Evolutionary conservation across 768 basidiomycete genomes (phyloP), one percentile per base, ranked within the genome.

Genomic region (Boletus rex-veris): DNA sequence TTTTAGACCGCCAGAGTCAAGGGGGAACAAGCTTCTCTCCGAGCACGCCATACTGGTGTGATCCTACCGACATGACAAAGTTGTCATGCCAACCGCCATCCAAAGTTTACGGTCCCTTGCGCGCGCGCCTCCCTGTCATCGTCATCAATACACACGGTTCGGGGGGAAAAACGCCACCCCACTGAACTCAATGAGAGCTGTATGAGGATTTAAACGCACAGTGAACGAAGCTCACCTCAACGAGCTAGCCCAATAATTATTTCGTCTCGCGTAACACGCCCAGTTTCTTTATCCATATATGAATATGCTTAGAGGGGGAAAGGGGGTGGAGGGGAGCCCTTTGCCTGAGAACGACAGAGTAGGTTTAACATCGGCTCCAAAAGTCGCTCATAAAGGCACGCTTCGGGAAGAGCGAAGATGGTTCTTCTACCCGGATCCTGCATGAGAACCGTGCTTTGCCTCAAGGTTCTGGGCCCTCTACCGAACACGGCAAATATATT

Each of bases 341-440:
- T 44, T 18, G 44, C 58, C 55, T 60, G 64, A 52, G 64, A 57
- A 61, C 19, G 41, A 30, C 12, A 15, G 42, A 44, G 40, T 21
- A 47, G 39, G 53, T 45, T 30, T 28, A 37, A 28, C 45, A 38
- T 26, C 28, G 50, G 54, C 64, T 35, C 46, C 48, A 52, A 36
- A 19, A 48, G 46, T 50, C 28, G 15, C 42, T 52, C 35, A 38
- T 48, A 41, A 54, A 46, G 47, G 55, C 42, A 53, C 51, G 15
- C 39, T 35, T 31, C 46, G 33, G 45, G 51, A 58, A 54, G 53
- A 5, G 28, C 7, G 7, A 28, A 47, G 52, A 14, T 38, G 31
- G 21, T 40, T 54, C 21, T 31, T 60, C 33, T 35, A 33, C 52
- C 18, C 54, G 55, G 58, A 63, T 63, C 58, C 63, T 63, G 55